A percentile compares a stretch with the other conserved stretches of the same genome.
phyloP scores from a whole-genome alignment of 129 eudicot species.

The Silybum marianum region DNA sequence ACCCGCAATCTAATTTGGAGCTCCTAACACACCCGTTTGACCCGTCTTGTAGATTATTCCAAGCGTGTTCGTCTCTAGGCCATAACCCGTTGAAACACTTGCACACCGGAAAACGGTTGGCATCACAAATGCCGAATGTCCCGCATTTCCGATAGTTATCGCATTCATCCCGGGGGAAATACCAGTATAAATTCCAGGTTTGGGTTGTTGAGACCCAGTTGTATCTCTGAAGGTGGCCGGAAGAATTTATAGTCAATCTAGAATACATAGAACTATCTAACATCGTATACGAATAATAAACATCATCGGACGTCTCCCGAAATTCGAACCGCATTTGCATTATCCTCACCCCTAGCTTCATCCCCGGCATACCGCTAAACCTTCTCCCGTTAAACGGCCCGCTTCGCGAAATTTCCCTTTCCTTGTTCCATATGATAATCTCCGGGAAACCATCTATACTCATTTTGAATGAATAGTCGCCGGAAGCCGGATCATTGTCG shows the following conservation, averaged over 20 bases:
- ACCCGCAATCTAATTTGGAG: neutral
- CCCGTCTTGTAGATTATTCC: constrained; percentile 42
- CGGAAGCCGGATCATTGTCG: constrained; percentile 44
- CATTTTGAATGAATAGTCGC: constrained; percentile 41
- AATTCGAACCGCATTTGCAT: constrained; percentile 27
- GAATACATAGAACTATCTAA: constrained; percentile 22
- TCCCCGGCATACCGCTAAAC: constrained; percentile 76
- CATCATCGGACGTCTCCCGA: constrained; percentile 3
- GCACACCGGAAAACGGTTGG: constrained; percentile 36
- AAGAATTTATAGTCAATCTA: constrained; percentile 29
- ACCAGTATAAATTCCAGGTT: constrained; percentile 45
- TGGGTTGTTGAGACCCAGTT: constrained; percentile 31
- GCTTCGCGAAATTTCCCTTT: constrained; percentile 26
- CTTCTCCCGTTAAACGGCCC: constrained; percentile 70
- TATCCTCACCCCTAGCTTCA: constrained; percentile 26
- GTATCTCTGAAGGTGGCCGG: constrained; percentile 29
- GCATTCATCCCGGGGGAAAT: constrained; percentile 44
- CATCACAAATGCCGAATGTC: constrained; percentile 42
- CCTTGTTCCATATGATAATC: neutral
- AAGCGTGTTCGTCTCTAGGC: constrained; percentile 37
- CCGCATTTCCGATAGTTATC: constrained; percentile 50
- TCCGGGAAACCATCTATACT: constrained; percentile 54
- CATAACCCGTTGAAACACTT: constrained; percentile 42
- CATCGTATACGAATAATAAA: constrained; percentile 27
- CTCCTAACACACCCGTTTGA: neutral